Conservation (phyloP, 179 eudicot genomes). For the Corrigiola litoralis region DNA sequence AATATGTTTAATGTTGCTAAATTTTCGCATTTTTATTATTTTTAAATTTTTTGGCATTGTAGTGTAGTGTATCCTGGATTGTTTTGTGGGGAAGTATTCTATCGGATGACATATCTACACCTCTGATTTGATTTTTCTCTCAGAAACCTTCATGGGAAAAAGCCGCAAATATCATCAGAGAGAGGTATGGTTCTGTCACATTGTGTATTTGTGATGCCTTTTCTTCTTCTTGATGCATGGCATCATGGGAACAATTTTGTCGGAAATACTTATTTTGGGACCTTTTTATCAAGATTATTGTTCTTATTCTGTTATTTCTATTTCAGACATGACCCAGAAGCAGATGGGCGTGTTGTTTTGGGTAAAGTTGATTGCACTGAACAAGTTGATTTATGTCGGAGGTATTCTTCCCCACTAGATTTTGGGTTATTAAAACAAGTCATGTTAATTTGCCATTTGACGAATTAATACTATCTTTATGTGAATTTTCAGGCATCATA, state of each 20-base stretch:
- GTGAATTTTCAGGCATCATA: conserved; percentile 67
- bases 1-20: background rate
- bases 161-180: conserved; percentile 70
- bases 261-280: background rate
- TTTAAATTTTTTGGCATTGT: too few species aligned
- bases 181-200: conserved; percentile 48
- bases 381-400: conserved; percentile 69
- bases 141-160: conserved; percentile 99
- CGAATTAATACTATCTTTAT: conserved; percentile 2
- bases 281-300: background rate
- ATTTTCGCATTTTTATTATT: too few species aligned
- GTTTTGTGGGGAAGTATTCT: background rate
- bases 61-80: background rate
- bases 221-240: conserved; percentile 3
- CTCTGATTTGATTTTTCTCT: background rate
- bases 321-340: conserved; percentile 72
- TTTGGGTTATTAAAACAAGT: background rate
- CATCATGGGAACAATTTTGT: background rate
- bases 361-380: conserved; percentile 87
- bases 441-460: background rate
- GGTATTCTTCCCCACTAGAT: conserved; percentile 18
- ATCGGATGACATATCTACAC: background rate
- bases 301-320: conserved; percentile 10
- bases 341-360: conserved; percentile 81
- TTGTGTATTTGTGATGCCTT: background rate